Evolutionary conservation across 805 yeast species (phyloP), one percentile per base, ranked within the genome.

Genomic region (Ogataea nonfermentans): DNA sequence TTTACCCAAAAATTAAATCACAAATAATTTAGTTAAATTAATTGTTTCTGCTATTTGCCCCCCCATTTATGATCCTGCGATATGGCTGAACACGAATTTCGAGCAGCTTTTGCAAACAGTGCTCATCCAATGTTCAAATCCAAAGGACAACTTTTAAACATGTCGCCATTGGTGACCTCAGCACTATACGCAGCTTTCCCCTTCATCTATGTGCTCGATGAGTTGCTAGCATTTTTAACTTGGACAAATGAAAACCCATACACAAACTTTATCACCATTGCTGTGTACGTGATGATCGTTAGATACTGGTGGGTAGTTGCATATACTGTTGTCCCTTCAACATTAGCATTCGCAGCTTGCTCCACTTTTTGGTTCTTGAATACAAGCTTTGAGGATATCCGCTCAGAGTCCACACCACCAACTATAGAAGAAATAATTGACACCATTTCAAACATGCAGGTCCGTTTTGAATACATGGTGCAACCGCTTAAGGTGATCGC

Each of bases 201-300:
- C 1, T 60, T 69, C 41, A 56, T 76, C 23, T 51, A 73, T 11
- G 48, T 75, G 15, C 52, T 70, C 5, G 79, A 76, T 51, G 58
- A 64, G 29, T 40, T 67, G 6, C 53, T 76, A 12, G 72, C 72
- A 26, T 54, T 72, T 10, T 44, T 74, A 14, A 74, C 81, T 1
- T 76, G 82, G 82, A 75, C 82, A 1, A 73, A 74, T 43, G 71
- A 65, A 4, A 74, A 73, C 39, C 58, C 71, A 8, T 73, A 71
- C 47, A 62, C 62, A 43, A 76, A 74, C 48, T 66, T 73, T 40
- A 51, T 75, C 6, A 25, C 67, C 1, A 59, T 73, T 23, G 66
- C 67, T 4, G 44, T 53, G 1, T 71, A 68, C 46, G 61, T 70
- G 9, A 57, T 65, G 23, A 22, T 67, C 1, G 67, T 74, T 10